Evolutionary conservation across 495 filamentous ascomycete genomes (phyloP), one percentile per base, ranked within the genome.

Genomic region (Cryomyces antarcticus): DNA sequence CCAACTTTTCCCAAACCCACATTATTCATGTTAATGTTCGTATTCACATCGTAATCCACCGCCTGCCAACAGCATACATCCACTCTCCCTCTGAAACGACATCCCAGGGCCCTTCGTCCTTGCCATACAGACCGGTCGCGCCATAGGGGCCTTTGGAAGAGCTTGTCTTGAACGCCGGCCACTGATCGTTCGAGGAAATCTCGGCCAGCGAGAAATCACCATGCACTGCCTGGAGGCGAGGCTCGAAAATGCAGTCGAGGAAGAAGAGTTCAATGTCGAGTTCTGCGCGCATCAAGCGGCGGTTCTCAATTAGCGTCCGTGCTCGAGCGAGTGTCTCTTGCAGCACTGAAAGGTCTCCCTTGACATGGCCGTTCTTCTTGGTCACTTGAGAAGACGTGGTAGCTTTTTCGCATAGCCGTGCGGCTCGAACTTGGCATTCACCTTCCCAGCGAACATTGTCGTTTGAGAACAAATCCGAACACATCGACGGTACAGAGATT

Each of bases 91-190:
- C 69, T 36, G 53, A 49, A 46, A 72, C 38, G 47, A 56, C 41
- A 55, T 60, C 55, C 46, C 57, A 63, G 3, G 46, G 39, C 13
- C 46, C 54, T 41, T 60, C 62, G 42, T 66, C 65, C 41, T 68
- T 69, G 29, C 64, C 67, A 39, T 71, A 70, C 17, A 67, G 51
- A 0, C 69, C 68, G 5, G 65, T 69, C 37, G 55, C 54, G n/a
- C 68, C 68, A 41, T 70, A 71, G 0, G 69, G 69, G 0, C 69
- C 69, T 46, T 70, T 70, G 9, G 58, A 58, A 30, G 57, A 62
- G 1, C 49, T 38, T 30, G 46, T 43, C 49, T 53, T 45, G 10
- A 55, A 42, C 6, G 49, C 37, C 5, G 57, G 60, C 67, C 69
- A 71, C 17, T 44, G 24, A 6, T 57, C 64, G 12, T 50, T 52